These are phyloP conservation scores for Leptographium galeiforme DNA, from an alignment of 2,329 filamentous ascomycete genomes.

Conservation along the genomic window DNA sequence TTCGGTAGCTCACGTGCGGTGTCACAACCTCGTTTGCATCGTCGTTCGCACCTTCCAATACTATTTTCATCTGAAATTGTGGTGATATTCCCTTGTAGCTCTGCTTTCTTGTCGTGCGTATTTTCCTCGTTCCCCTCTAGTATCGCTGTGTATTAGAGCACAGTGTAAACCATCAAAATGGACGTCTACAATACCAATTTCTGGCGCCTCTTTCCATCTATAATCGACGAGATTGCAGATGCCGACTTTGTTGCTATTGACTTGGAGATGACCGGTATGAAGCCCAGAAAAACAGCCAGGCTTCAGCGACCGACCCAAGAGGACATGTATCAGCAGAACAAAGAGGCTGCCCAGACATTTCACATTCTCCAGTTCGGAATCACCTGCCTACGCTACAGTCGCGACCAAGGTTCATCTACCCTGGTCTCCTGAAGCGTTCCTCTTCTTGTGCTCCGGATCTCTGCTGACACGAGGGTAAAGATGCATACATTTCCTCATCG, in stretches of 20 bases:
- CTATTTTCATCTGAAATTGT: too few relatives aligned
- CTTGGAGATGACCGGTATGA: slow-evolving; percentile 25
- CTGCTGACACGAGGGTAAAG: neutral
- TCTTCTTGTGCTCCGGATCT: too few relatives aligned
- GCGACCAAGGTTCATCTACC: slow-evolving; percentile 2
- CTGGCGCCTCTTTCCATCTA: slow-evolving; percentile 15
- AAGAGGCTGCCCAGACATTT: slow-evolving; percentile 17
- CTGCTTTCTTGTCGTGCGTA: too few relatives aligned
- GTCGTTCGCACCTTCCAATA: too few relatives aligned
- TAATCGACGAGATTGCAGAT: slow-evolving; percentile 17
- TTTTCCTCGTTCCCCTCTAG: too few relatives aligned
- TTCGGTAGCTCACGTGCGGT: too few relatives aligned
- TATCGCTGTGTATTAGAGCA: too few relatives aligned
- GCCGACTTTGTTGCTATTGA: slow-evolving; percentile 22
- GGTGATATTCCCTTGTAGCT: too few relatives aligned
- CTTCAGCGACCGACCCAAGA: slow-evolving; percentile 3
- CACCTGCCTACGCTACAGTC: slow-evolving; percentile 16
- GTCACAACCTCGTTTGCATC: too few relatives aligned
- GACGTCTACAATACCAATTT: slow-evolving; percentile 16
- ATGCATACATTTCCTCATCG: slow-evolving; percentile 13
- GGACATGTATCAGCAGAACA: slow-evolving; percentile 17
- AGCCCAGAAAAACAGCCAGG: neutral
- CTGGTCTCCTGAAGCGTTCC: neutral
- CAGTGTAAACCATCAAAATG: slow-evolving; percentile 10
- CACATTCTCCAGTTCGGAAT: slow-evolving; percentile 23